A percentile compares a stretch with the other conserved stretches of the same genome.
These are phyloP conservation scores for Acanthochlamys bracteata DNA, from an alignment of 106 monocot species.

Conservation along the genomic window DNA sequence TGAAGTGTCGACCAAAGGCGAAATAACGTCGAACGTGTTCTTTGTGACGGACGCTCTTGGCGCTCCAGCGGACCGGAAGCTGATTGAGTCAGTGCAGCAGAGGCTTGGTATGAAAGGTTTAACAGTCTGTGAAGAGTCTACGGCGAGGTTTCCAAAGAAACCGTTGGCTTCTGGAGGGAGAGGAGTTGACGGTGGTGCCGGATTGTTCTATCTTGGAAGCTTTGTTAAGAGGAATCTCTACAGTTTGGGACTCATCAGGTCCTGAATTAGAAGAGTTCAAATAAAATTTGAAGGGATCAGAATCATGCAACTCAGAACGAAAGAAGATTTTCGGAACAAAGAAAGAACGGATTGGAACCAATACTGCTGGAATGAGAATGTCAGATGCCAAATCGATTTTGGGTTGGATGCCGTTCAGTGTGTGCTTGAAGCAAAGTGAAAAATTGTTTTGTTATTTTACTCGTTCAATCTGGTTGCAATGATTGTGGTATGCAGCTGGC, in stretches of 20 bases:
- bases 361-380: too few relatives aligned
- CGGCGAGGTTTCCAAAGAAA: conserved; percentile 1
- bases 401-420: too few relatives aligned
- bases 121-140: conserved; percentile 18
- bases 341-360: too few relatives aligned
- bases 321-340: too few relatives aligned
- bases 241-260: conserved; percentile 40
- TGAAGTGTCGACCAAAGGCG: conserved; percentile 46
- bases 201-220: conserved; percentile 33
- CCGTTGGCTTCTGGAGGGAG: background rate
- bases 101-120: conserved; percentile 25
- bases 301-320: too few relatives aligned
- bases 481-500: too few relatives aligned
- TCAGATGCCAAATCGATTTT: too few relatives aligned
- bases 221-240: conserved; percentile 42
- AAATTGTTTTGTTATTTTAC: too few relatives aligned
- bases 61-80: conserved; percentile 12
- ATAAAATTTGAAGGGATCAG: background rate
- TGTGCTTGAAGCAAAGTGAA: too few relatives aligned
- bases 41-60: conserved; percentile 49
- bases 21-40: conserved; percentile 40
- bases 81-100: conserved; percentile 27
- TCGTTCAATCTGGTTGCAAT: too few relatives aligned
- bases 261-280: conserved; percentile 10
- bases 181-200: conserved; percentile 11